phyloP scores from a whole-genome alignment of 495 filamentous ascomycete species.

The Tuber calosporum region DNA sequence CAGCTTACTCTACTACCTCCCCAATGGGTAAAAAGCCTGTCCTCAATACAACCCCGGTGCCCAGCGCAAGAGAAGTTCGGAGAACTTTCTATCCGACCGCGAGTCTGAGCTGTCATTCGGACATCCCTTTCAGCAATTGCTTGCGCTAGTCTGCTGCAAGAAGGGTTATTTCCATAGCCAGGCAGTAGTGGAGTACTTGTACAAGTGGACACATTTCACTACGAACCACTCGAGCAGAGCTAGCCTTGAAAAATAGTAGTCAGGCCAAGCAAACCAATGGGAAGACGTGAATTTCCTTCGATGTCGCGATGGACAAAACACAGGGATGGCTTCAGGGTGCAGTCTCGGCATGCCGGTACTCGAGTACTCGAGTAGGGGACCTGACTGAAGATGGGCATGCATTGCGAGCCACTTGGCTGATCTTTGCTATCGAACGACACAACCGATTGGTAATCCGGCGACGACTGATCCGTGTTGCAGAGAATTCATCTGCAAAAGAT shows the following conservation, averaged over 20 bases:
- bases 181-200: neutral
- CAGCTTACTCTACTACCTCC: neutral
- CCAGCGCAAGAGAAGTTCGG: neutral
- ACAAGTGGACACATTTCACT: neutral
- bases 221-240: neutral
- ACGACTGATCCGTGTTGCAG: neutral
- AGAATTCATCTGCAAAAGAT: neutral
- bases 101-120: conserved; percentile 1
- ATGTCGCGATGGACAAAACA: neutral
- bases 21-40: neutral
- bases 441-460: neutral
- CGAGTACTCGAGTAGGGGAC: too few relatives aligned
- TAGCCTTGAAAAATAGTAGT: neutral
- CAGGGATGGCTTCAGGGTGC: neutral
- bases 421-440: neutral
- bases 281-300: neutral
- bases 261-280: neutral
- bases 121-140: neutral
- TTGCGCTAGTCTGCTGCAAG: neutral
- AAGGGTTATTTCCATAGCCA: neutral
- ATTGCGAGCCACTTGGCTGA: neutral
- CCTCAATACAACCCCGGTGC: neutral
- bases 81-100: neutral
- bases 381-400: neutral
- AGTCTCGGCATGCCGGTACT: neutral